Evolutionary conservation across 2,329 filamentous ascomycete genomes (phyloP).

Genomic region (Fusarium liriodendri): DNA sequence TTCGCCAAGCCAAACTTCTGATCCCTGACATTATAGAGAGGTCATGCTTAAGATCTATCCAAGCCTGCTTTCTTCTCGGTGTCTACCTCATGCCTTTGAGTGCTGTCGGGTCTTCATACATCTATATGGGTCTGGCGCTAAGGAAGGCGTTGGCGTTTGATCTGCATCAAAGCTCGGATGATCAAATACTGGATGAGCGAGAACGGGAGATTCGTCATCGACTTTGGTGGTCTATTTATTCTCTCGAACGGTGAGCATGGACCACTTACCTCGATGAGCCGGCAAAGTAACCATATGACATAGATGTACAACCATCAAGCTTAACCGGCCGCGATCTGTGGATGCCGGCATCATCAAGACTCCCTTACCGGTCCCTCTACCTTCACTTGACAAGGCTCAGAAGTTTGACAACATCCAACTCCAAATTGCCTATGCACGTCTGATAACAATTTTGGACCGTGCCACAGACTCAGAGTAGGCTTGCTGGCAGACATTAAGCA

Average conservation of each 20-base stretch:
- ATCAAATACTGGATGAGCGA: conserved; percentile 28
- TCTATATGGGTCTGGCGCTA: conserved; percentile 46
- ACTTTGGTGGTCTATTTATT: conserved; percentile 48
- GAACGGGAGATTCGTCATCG: conserved; percentile 40
- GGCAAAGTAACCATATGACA: background rate
- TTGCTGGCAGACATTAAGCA: background rate
- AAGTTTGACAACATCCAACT: conserved; percentile 48
- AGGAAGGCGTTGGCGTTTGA: conserved; percentile 45
- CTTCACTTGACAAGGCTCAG: conserved; percentile 38
- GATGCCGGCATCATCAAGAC: conserved; percentile 37
- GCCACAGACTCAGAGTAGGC: conserved; percentile 42
- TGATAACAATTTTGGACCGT: conserved; percentile 47
- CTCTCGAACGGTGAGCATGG: conserved; percentile 40
- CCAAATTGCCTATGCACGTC: conserved; percentile 46
- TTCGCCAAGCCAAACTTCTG: conserved; percentile 43
- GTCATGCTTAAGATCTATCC: conserved; percentile 46
- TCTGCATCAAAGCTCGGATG: conserved; percentile 43
- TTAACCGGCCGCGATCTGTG: conserved; percentile 41
- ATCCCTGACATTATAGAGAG: conserved; percentile 50
- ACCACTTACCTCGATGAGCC: fast-evolving
- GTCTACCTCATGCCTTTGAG: conserved; percentile 51
- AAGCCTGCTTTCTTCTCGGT: conserved; percentile 48
- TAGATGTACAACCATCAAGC: conserved; percentile 41
- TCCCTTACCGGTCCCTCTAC: conserved; percentile 27
- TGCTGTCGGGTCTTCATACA: conserved; percentile 48